Conservation (phyloP, 2,329 filamentous ascomycete species). For the Emergomyces africanus region DNA sequence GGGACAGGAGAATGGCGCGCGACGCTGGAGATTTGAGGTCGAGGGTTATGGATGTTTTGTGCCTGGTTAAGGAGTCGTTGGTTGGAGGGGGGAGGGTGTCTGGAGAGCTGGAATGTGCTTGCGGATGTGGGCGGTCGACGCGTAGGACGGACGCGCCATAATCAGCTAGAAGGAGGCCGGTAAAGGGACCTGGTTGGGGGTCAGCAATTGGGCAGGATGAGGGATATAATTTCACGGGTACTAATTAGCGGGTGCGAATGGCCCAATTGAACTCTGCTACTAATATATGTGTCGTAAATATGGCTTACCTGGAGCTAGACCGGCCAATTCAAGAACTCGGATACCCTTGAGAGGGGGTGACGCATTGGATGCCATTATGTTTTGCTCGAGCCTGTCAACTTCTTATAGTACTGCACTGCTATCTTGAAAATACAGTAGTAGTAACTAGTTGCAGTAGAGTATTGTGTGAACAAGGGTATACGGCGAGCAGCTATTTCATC, state of each 20-base stretch:
- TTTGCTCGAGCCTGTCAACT: no score
- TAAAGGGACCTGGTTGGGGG: conserved; percentile 56
- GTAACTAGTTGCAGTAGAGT: no score
- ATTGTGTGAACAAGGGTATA: no score
- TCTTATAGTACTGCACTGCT: no score
- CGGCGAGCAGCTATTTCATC: background rate
- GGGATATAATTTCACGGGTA: background rate
- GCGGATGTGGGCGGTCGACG: conserved; percentile 52
- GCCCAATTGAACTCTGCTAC: conserved; percentile 16
- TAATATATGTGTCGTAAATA: conserved; percentile 15
- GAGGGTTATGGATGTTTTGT: conserved; percentile 67
- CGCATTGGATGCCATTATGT: conserved; percentile 1
- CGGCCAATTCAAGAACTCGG: conserved; percentile 18
- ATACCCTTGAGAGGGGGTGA: conserved; percentile 14
- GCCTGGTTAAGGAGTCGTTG: conserved; percentile 61
- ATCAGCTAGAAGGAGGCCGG: conserved; percentile 78
- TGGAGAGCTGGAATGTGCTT: conserved; percentile 23
- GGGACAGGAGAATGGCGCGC: conserved; percentile 50
- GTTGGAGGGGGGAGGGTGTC: conserved; percentile 36
- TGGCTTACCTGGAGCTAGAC: conserved; percentile 16
- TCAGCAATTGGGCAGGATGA: background rate
- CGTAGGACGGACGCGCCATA: conserved; percentile 80
- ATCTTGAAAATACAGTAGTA: no score
- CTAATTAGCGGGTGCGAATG: background rate
- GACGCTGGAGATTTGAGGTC: conserved; percentile 61